Evolutionary conservation across 2,329 filamentous ascomycete species (phyloP).

Genomic region (Lecanicillium sp.): DNA sequence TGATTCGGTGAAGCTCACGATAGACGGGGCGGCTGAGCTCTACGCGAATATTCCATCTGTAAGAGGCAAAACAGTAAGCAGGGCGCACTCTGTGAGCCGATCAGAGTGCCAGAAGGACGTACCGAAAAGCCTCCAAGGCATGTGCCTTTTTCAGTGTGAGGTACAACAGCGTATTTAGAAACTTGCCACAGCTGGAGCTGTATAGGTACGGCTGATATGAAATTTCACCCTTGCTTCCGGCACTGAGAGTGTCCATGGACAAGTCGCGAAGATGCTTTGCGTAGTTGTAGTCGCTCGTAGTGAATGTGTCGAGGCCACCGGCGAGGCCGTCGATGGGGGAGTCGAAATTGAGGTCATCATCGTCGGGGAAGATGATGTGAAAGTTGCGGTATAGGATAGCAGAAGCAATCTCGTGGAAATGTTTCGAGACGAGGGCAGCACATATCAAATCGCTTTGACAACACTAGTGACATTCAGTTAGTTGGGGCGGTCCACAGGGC

Average conservation of each 20-base stretch:
- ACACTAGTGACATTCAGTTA: constrained; percentile 29
- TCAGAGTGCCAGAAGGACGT: constrained; percentile 14
- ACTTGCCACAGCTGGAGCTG: constrained; percentile 50
- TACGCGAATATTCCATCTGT: constrained; percentile 55
- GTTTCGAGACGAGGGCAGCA: constrained; percentile 48
- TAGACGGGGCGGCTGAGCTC: constrained; percentile 53
- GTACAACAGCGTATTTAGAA: constrained; percentile 52
- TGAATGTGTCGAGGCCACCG: constrained; percentile 51
- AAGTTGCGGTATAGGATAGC: constrained; percentile 51
- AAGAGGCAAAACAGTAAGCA: constrained; percentile 3
- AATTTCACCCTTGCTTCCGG: constrained; percentile 42
- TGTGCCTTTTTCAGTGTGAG: constrained; percentile 47
- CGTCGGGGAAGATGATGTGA: constrained; percentile 52
- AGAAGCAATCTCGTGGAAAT: constrained; percentile 50
- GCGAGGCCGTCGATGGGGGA: constrained; percentile 49
- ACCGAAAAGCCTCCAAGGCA: constrained; percentile 49
- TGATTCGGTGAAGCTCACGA: constrained; percentile 44
- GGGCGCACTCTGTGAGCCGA: background rate
- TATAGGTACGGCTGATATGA: constrained; percentile 47
- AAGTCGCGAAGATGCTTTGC: constrained; percentile 48
- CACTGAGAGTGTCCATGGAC: constrained; percentile 45
- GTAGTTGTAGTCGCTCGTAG: constrained; percentile 56
- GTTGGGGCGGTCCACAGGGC: too few species aligned
- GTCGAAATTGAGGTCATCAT: constrained; percentile 43
- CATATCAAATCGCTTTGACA: constrained; percentile 44